phyloP scores from a whole-genome alignment of 768 basidiomycete genomes.

The Hysterangium stoloniferum region DNA sequence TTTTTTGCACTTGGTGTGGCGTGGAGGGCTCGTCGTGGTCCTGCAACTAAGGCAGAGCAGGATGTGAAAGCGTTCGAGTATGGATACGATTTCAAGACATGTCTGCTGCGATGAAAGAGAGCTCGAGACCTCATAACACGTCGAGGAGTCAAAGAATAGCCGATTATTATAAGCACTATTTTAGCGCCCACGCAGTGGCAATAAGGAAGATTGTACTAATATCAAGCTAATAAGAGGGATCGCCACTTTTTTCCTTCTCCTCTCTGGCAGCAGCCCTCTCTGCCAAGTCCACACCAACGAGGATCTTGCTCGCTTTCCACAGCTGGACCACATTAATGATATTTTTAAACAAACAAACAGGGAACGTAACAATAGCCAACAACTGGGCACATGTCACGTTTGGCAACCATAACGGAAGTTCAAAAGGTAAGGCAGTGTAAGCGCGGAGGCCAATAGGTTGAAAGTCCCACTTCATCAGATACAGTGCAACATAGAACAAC shows the following conservation, averaged over 20 bases:
- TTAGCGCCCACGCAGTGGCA: not conserved
- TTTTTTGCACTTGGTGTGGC: not conserved
- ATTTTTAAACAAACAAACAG: slow-evolving; percentile 77
- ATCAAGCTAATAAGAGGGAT: no score
- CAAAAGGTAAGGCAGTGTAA: slow-evolving; percentile 15
- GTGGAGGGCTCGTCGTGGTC: slow-evolving; percentile 11
- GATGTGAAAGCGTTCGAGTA: not conserved
- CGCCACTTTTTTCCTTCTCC: slow-evolving; percentile 21
- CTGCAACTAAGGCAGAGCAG: not conserved
- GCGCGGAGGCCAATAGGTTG: slow-evolving; percentile 53
- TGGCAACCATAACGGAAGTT: slow-evolving; percentile 22
- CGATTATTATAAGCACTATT: slow-evolving; percentile 7
- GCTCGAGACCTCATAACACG: slow-evolving; percentile 30
- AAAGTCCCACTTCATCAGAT: slow-evolving; percentile 81
- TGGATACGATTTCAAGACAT: slow-evolving; percentile 2
- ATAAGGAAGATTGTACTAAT: slow-evolving; percentile 11
- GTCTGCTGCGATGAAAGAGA: slow-evolving; percentile 23
- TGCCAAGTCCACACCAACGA: slow-evolving; percentile 88
- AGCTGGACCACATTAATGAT: slow-evolving; percentile 92
- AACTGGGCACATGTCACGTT: slow-evolving; percentile 69
- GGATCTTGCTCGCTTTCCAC: slow-evolving; percentile 95
- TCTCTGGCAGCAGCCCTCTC: slow-evolving; percentile 65
- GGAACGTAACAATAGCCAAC: slow-evolving; percentile 53
- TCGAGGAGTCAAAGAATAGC: not conserved
- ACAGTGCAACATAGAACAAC: slow-evolving; percentile 89